Evolutionary conservation across 1,284 basidiomycete genomes (phyloP), one percentile per base, ranked within the genome.

Genomic region (Microbotryum saponariae): DNA sequence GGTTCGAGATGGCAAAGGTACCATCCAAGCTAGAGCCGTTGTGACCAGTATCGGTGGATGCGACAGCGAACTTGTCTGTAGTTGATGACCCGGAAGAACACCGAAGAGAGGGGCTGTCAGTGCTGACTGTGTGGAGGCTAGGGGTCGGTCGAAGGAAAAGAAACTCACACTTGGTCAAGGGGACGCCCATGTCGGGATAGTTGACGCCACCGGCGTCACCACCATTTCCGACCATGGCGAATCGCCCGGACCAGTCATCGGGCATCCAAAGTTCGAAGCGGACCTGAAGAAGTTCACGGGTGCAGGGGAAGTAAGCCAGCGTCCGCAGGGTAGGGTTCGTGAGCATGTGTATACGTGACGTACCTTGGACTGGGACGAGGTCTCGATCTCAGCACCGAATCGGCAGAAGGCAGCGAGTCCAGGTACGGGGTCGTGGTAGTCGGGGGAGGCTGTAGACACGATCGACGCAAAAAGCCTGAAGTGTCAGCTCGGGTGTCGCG

Each of bases 211-310:
- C 70, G 4, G 61, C 60, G 4, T 57, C 62, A 8, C 69, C 60
- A 4, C 63, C 70, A 51, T 71, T 71, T 3, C 70, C 68, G 44
- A 71, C 65, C 58, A 70, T 64, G 18, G 63, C 56, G 49, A 69
- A 68, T 10, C 67, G 61, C 2, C 62, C 64, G 18, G 56, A 65
- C 70, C 70, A 71, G 6, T 37, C 55, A 10, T 57, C 50, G 5
- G 70, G 70, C 6, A 71, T 50, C 68, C 68, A 71, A 12, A 71
- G 60, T 29, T 71, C 70, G 62, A 71, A 70, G 42, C 66, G 65
- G 56, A 65, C 63, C 60, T 58, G 27, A 6, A 12, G 16, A 42
- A 42, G 37, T 16, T 0, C 37, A 42, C 12, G 37, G 16, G 12
- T 23, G 21, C 48, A 42, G 16, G 3, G 16, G 16, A 31, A 42